Conservation (phyloP, 345 rosid species). For the Melaleuca quinquenervia region DNA sequence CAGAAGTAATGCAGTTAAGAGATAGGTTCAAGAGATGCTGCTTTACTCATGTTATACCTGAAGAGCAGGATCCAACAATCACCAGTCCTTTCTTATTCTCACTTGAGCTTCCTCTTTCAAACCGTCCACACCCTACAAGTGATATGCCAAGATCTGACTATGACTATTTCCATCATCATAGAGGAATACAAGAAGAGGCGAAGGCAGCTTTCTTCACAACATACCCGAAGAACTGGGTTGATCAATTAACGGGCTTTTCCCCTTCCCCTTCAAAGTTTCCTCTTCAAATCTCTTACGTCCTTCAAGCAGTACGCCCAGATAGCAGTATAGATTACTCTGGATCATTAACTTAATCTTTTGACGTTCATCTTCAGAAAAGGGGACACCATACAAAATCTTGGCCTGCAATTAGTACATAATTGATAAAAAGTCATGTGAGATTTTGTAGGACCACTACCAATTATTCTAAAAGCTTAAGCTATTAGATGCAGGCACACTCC, state of each 20-base stretch:
- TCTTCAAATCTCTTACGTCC: constrained; percentile 52
- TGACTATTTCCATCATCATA: not conserved
- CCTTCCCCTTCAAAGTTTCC: constrained; percentile 17
- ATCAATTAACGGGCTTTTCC: constrained; percentile 18
- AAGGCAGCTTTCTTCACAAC: not conserved
- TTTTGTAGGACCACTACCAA: no score
- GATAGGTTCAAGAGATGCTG: not conserved
- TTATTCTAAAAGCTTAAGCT: no score
- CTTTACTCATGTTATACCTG: not conserved
- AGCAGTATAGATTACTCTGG: constrained; percentile 64
- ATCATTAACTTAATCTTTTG: constrained; percentile 55
- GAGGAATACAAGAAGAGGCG: not conserved
- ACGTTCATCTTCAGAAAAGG: constrained; percentile 76
- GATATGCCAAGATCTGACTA: not conserved
- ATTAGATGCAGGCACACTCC: no score
- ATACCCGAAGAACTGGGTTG: constrained; percentile 40
- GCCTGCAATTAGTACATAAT: constrained; percentile 41
- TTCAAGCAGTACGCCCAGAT: constrained; percentile 67
- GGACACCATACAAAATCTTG: constrained; percentile 47
- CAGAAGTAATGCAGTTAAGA: not conserved
- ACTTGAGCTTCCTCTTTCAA: not conserved
- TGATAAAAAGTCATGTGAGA: not conserved
- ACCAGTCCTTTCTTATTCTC: not conserved
- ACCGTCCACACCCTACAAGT: not conserved
- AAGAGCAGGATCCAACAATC: not conserved